phyloP scores from a whole-genome alignment of 495 filamentous ascomycete genomes.

The Melanomma pulvis-pyrius region DNA sequence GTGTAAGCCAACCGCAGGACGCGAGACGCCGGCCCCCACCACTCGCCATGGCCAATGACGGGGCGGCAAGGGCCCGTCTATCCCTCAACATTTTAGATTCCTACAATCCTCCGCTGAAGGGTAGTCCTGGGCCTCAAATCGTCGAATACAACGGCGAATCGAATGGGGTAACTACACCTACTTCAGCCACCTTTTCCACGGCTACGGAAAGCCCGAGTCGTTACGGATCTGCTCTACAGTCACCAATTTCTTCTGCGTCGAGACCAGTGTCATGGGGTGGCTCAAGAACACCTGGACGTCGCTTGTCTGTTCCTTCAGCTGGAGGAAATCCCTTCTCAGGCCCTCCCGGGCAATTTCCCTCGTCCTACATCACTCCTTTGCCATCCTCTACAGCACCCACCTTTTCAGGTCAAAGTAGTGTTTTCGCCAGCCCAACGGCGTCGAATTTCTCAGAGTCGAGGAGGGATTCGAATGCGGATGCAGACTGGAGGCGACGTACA shows the following conservation, averaged over 20 bases:
- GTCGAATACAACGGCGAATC: slow-evolving; percentile 58
- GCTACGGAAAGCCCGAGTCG: slow-evolving; percentile 69
- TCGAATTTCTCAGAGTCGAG: slow-evolving; percentile 66
- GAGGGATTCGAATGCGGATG: slow-evolving; percentile 69
- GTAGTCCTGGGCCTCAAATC: slow-evolving; percentile 52
- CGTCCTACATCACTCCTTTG: slow-evolving; percentile 61
- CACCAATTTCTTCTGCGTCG: slow-evolving; percentile 67
- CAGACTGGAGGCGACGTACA: slow-evolving; percentile 78
- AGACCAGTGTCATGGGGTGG: slow-evolving; percentile 70
- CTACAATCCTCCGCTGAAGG: slow-evolving; percentile 50
- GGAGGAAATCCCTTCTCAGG: slow-evolving; percentile 72
- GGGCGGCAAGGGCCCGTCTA: slow-evolving; percentile 56
- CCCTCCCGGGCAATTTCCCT: slow-evolving; percentile 56
- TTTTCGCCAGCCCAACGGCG: slow-evolving; percentile 71
- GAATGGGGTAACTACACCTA: slow-evolving; percentile 74
- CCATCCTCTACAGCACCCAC: slow-evolving; percentile 57
- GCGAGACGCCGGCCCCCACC: slow-evolving; percentile 74
- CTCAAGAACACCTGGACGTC: slow-evolving; percentile 65
- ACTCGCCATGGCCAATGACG: slow-evolving; percentile 79
- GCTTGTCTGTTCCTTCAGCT: slow-evolving; percentile 79
- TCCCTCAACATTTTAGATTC: slow-evolving; percentile 59
- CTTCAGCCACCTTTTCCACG: slow-evolving; percentile 72
- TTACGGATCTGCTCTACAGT: slow-evolving; percentile 64
- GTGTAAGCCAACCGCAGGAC: slow-evolving; percentile 50
- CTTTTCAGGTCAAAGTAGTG: slow-evolving; percentile 60